Evolutionary conservation across 2,329 filamentous ascomycete genomes (phyloP).

Genomic region (Stagonosporopsis vannaccii): DNA sequence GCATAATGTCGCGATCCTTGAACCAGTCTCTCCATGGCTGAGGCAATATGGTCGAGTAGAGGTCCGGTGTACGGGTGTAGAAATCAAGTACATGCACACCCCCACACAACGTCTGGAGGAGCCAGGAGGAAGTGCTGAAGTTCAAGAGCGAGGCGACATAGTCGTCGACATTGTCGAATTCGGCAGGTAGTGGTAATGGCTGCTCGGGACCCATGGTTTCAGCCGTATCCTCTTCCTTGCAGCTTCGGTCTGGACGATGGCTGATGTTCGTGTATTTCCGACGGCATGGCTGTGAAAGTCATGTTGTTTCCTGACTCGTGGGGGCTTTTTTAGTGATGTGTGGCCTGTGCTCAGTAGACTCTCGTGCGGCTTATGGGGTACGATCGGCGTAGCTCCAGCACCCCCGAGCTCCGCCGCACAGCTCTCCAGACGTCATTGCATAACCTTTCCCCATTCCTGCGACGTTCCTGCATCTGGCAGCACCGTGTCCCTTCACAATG

Average conservation of each 20-base stretch:
- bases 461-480: not conserved
- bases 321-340: constrained; percentile 12
- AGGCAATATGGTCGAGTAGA: constrained; percentile 81
- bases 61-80: constrained; percentile 82
- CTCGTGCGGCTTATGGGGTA: constrained; percentile 6
- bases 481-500: constrained; percentile 26
- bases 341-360: constrained; percentile 22
- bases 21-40: constrained; percentile 85
- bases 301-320: constrained; percentile 13
- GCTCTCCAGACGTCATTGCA: constrained; percentile 4
- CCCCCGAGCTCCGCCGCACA: constrained; percentile 20
- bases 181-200: constrained; percentile 72
- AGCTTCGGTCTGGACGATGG: not conserved
- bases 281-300: constrained; percentile 20
- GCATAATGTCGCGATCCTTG: constrained; percentile 72
- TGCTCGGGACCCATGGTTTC: constrained; percentile 56
- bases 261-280: constrained; percentile 13
- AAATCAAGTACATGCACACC: constrained; percentile 98
- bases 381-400: constrained; percentile 6
- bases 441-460: not conserved
- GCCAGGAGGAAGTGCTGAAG: constrained; percentile 75
- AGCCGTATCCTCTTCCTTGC: constrained; percentile 21
- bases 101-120: constrained; percentile 89
- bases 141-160: constrained; percentile 81
- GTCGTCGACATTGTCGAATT: constrained; percentile 74